Evolutionary conservation across 257 asterid species (phyloP).

Genomic region (Gentiana macrophylla): DNA sequence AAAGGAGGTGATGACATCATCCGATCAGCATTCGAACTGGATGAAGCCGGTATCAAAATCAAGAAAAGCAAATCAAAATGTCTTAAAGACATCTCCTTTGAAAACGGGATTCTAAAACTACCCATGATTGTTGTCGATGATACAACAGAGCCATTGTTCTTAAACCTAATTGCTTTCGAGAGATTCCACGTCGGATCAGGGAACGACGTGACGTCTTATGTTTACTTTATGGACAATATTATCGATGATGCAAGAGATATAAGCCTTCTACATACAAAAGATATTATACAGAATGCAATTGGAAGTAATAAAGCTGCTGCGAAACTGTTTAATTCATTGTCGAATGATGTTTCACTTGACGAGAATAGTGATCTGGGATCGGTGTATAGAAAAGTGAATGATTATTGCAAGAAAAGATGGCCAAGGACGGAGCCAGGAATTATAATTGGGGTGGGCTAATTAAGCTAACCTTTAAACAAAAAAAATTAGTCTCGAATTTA

Average conservation of each 20-base stretch:
- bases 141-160: constrained; percentile 28
- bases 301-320: constrained; percentile 56
- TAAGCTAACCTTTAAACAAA: too few species aligned
- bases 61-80: constrained; percentile 19
- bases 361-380: constrained; percentile 22
- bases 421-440: too few species aligned
- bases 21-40: constrained; percentile 45
- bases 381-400: constrained; percentile 25
- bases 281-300: constrained; percentile 35
- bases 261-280: constrained; percentile 29
- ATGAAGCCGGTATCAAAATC: constrained; percentile 45
- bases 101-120: constrained; percentile 27
- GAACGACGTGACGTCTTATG: constrained; percentile 41
- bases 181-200: constrained; percentile 44
- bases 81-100: constrained; percentile 43
- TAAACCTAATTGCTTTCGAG: constrained; percentile 47
- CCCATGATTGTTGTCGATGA: constrained; percentile 43
- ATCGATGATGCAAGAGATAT: constrained; percentile 42
- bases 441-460: too few species aligned
- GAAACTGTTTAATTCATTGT: constrained; percentile 37
- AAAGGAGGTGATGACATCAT: constrained; percentile 21
- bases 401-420: constrained; percentile 31
- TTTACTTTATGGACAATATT: constrained; percentile 47
- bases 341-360: constrained; percentile 37
- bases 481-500: too few species aligned